phyloP scores from a whole-genome alignment of 2,329 filamentous ascomycete genomes.

The Penicillium sumatraense region DNA sequence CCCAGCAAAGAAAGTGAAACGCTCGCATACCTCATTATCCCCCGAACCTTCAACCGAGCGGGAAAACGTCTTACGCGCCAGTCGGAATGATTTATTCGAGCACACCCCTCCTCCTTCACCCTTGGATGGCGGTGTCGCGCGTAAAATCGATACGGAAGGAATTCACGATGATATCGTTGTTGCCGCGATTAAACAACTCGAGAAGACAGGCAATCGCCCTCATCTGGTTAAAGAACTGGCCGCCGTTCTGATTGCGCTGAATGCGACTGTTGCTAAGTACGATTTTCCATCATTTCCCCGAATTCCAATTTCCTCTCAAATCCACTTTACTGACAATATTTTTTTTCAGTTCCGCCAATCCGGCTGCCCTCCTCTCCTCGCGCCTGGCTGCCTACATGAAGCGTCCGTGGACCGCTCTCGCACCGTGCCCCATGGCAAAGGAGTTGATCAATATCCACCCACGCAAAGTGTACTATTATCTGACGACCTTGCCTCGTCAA shows the following conservation, averaged over 20 bases:
- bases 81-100: conserved; percentile 61
- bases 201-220: conserved; percentile 87
- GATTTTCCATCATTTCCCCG: conserved; percentile 44
- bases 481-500: conserved; percentile 85
- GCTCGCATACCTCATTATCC: conserved; percentile 65
- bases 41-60: conserved; percentile 41
- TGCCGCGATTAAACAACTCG: conserved; percentile 83
- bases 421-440: conserved; percentile 88
- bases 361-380: conserved; percentile 92
- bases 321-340: conserved; percentile 16
- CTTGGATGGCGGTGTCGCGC: conserved; percentile 51
- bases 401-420: conserved; percentile 76
- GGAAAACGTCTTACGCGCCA: conserved; percentile 26
- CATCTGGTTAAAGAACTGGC: conserved; percentile 95
- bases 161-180: conserved; percentile 97
- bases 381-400: conserved; percentile 88
- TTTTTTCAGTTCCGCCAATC: conserved; percentile 85
- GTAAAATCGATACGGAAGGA: conserved; percentile 74
- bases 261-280: conserved; percentile 90
- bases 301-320: conserved; percentile 3
- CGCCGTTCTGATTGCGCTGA: conserved; percentile 72
- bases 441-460: conserved; percentile 91
- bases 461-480: conserved; percentile 93
- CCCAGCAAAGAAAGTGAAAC: conserved; percentile 74
- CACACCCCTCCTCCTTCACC: conserved; percentile 83